Conservation (phyloP, 306 rosid genomes). For the Trifolium repens region DNA sequence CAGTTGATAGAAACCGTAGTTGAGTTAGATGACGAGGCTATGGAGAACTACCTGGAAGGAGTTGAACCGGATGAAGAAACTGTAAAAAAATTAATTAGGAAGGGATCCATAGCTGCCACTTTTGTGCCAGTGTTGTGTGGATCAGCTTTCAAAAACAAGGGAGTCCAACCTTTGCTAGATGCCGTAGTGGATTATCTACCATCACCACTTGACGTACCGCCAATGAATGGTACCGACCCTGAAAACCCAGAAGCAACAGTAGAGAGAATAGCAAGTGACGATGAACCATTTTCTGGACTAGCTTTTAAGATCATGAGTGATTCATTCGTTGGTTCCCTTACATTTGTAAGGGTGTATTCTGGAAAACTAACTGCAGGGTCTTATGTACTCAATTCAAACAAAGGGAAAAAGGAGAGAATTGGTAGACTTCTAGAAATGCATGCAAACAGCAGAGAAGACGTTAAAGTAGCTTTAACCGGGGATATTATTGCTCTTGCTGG, state of each 20-base stretch:
- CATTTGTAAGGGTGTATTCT: conserved; percentile 88
- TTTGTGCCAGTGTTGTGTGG: conserved; percentile 97
- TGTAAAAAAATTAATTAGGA: conserved; percentile 71
- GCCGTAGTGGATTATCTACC: conserved; percentile 96
- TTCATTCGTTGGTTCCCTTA: conserved; percentile 91
- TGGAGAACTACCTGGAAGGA: conserved; percentile 94
- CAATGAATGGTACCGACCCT: conserved; percentile 91
- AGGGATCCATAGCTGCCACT: conserved; percentile 68
- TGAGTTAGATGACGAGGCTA: conserved; percentile 81
- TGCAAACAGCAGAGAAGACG: conserved; percentile 97
- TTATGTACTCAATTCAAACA: conserved; percentile 84
- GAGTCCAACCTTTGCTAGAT: conserved; percentile 94
- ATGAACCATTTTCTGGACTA: conserved; percentile 90
- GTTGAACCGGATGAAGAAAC: conserved; percentile 85
- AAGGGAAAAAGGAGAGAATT: conserved; percentile 92
- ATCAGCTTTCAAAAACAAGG: conserved; percentile 97
- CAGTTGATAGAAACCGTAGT: conserved; percentile 79
- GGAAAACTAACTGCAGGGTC: conserved; percentile 90
- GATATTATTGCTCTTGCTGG: conserved; percentile 95
- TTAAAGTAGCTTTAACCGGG: conserved; percentile 84
- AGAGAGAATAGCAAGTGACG: conserved; percentile 76
- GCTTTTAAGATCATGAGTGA: conserved; percentile 99
- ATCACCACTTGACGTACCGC: conserved; percentile 87
- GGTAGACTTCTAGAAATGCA: conserved; percentile 98
- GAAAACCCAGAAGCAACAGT: conserved; percentile 78